Base-by-base conservation (phyloP, 2,329 filamentous ascomycete species). In the Verticillium zaregamsianum region DNA sequence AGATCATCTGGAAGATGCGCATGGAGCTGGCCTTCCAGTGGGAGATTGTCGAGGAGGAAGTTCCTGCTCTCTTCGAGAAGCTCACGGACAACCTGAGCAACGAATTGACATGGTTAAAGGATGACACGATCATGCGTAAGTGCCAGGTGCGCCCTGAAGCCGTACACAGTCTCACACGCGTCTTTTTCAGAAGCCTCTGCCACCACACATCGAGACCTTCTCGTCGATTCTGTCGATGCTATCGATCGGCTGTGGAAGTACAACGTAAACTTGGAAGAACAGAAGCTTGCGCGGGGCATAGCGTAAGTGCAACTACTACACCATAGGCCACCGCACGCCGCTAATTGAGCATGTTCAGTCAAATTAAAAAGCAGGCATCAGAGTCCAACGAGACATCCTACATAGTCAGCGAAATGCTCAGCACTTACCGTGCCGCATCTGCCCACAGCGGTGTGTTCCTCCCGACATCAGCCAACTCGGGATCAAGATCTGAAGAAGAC, bases 1-100 rank as follows among this genome's bases (percentile, higher is more conserved):
- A 71, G n/a, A 68, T 74, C 11, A 72, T 72, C 40, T 70, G 67
- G 68, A 72, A 72, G 45, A 72, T 74, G 72, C 67, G 67, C 6
- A 66, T 64, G 59, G 72, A 73, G 45, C 60, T 73, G 2, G 68
- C 64, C 8, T 65, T 45, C 12, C 63, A 67, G 37, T 74, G 71
- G 72, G 66, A 69, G 7, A 57, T 70, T 2, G 55, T 74, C 5
- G 67, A 72, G 59, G 71, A 73, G 15, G 69, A 73, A n/a, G 62
- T 64, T 3, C 8, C 62, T 0, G 59, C 52, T 1, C 59, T 37
- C 5, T 67, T 69, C 32, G 20, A 31, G n/a, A 37, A 28, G 33
- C 37, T 60, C 33, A 39, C 49, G 37, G 15, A 40, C 5, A 17
- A 52, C 15, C 5, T 62, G n/a, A 58, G 55, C 32, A 31, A 37